phyloP scores from a whole-genome alignment of 345 rosid genomes.

The Reutealis trisperma region DNA sequence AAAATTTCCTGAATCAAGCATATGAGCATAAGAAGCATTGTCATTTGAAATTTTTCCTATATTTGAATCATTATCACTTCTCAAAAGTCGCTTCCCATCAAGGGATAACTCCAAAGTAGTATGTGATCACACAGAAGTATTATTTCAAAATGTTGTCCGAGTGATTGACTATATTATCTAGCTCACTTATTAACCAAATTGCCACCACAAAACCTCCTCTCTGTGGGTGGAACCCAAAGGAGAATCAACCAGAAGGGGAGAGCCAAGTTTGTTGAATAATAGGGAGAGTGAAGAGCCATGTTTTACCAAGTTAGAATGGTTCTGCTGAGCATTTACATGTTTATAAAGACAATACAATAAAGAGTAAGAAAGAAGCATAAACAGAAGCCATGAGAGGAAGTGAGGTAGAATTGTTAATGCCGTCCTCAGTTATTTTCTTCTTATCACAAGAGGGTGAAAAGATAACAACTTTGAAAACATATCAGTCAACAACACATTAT shows the following conservation, averaged over 20 bases:
- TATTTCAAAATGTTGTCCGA: not conserved
- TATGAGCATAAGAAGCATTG: not conserved
- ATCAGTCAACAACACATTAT: no score
- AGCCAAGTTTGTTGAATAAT: not conserved
- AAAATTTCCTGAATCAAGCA: conserved; percentile 10
- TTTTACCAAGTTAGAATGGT: no score
- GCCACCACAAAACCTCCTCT: conserved; percentile 1
- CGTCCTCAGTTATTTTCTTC: no score
- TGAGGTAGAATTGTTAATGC: no score
- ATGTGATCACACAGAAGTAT: not conserved
- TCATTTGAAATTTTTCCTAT: no score
- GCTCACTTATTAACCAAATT: not conserved
- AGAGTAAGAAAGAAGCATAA: no score
- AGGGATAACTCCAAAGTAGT: not conserved
- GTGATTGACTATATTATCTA: not conserved
- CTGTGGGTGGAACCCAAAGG: conserved; percentile 5
- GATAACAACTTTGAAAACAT: no score
- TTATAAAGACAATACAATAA: no score
- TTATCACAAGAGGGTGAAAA: no score
- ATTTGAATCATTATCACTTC: not conserved
- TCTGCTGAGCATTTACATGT: no score
- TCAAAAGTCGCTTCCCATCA: not conserved
- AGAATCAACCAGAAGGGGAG: not conserved
- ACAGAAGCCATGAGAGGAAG: no score
- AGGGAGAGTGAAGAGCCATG: no score